phyloP scores from a whole-genome alignment of 768 basidiomycete species.

The Boletus fagicola region DNA sequence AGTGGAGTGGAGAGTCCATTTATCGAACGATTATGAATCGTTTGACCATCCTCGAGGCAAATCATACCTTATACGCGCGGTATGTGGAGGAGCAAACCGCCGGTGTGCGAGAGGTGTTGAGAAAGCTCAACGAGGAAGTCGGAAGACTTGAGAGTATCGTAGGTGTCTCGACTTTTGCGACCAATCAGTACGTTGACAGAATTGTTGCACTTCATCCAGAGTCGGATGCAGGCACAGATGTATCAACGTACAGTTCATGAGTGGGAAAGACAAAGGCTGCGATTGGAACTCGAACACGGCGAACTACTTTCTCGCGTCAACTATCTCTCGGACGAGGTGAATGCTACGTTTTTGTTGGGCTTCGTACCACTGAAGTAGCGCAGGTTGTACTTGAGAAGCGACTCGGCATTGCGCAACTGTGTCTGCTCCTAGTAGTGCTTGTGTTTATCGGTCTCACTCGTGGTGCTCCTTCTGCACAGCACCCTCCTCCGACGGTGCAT shows the following conservation, averaged over 20 bases:
- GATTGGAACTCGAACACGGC: constrained; percentile 68
- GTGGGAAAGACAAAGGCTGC: constrained; percentile 63
- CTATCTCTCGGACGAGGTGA: constrained; percentile 77
- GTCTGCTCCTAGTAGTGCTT: constrained; percentile 77
- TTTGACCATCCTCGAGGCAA: constrained; percentile 77
- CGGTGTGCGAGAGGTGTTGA: constrained; percentile 71
- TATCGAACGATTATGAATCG: constrained; percentile 97
- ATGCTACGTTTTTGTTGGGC: constrained; percentile 1
- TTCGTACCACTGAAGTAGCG: background rate
- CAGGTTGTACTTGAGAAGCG: constrained; percentile 88
- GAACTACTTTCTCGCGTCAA: constrained; percentile 71
- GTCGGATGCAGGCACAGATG: constrained; percentile 65
- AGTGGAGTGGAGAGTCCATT: constrained; percentile 75
- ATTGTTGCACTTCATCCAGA: constrained; percentile 38
- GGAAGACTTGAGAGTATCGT: constrained; percentile 75
- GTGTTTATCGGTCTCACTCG: constrained; percentile 86
- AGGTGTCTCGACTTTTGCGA: constrained; percentile 30
- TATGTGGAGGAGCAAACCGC: constrained; percentile 90
- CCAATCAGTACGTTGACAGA: background rate
- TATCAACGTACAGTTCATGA: constrained; percentile 64
- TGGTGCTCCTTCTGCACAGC: constrained; percentile 45
- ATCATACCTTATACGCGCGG: constrained; percentile 77
- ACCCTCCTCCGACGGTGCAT: constrained; percentile 7
- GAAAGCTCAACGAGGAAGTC: constrained; percentile 72
- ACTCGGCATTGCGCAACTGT: constrained; percentile 83